phyloP scores from a whole-genome alignment of 352 stramenopile genomes.

The Halophytophthora polymorphica region DNA sequence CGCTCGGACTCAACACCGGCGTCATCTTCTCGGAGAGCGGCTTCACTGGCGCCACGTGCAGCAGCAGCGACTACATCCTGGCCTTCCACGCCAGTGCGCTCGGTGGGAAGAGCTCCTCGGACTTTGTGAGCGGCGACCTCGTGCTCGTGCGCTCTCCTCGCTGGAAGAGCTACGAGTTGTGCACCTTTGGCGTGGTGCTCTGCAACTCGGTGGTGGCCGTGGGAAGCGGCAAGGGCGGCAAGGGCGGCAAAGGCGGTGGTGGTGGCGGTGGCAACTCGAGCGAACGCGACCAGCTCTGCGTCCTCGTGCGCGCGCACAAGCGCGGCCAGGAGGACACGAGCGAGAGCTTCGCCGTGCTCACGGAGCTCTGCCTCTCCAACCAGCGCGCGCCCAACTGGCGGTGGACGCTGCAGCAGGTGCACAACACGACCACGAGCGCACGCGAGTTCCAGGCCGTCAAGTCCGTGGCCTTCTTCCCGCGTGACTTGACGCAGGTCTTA shows the following conservation, averaged over 20 bases:
- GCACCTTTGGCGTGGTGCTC: conserved; percentile 62
- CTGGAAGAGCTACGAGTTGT: conserved; percentile 58
- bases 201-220: conserved; percentile 65
- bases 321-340: conserved; percentile 17
- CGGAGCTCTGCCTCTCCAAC: conserved; percentile 71
- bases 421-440: conserved; percentile 73
- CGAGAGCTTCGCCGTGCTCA: conserved; percentile 44
- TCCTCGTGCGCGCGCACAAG: conserved; percentile 47
- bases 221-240: conserved; percentile 17
- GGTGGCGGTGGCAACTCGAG: conserved; percentile 3
- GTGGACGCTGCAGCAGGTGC: conserved; percentile 64
- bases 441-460: conserved; percentile 82
- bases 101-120: conserved; percentile 17
- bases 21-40: conserved; percentile 72
- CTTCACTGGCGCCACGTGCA: conserved; percentile 42
- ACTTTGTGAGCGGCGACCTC: conserved; percentile 66
- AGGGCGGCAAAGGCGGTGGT: conserved; percentile 1
- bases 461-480: conserved; percentile 48
- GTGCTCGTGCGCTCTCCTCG: conserved; percentile 52
- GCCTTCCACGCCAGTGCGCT: conserved; percentile 41
- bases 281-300: conserved; percentile 53
- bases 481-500: conserved; percentile 51
- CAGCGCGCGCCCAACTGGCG: conserved; percentile 48
- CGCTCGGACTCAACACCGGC: conserved; percentile 35
- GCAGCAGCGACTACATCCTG: conserved; percentile 57